Evolutionary conservation across 2,329 filamentous ascomycete genomes (phyloP).

Genomic region (Fonsecaea nubica): DNA sequence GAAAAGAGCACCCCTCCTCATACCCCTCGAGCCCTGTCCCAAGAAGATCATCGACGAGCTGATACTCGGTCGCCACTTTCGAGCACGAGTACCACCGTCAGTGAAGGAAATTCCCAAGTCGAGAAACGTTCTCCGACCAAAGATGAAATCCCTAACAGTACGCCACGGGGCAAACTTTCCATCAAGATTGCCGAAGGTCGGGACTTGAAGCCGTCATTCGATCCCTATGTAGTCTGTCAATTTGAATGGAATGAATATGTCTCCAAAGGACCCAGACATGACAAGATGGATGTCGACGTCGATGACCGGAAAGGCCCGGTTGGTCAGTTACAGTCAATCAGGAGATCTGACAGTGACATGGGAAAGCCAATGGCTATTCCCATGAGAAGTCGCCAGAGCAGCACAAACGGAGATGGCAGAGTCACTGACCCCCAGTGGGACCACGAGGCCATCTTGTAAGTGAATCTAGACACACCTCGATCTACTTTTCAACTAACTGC

Average conservation of each 20-base stretch:
- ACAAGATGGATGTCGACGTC: conserved; percentile 65
- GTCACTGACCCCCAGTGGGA: conserved; percentile 93
- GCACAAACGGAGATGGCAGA: conserved; percentile 80
- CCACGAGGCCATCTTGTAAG: conserved; percentile 93
- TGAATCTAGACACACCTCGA: conserved; percentile 37
- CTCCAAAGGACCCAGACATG: conserved; percentile 77
- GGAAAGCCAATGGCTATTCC: conserved; percentile 91
- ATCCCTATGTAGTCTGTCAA: conserved; percentile 94
- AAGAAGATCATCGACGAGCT: conserved; percentile 56
- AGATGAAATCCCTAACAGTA: conserved; percentile 64
- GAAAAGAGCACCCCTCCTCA: conserved; percentile 92
- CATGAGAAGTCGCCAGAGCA: conserved; percentile 95
- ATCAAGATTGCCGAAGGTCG: conserved; percentile 88
- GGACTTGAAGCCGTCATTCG: conserved; percentile 78
- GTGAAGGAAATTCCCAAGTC: conserved; percentile 38
- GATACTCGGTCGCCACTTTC: conserved; percentile 37
- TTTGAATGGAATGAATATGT: conserved; percentile 98
- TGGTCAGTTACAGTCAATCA: conserved; percentile 60
- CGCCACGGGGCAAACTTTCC: conserved; percentile 83
- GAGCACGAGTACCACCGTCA: conserved; percentile 35
- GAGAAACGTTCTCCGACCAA: conserved; percentile 24
- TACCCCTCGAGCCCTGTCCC: conserved; percentile 84
- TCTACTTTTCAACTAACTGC: conserved; percentile 41
- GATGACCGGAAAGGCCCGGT: conserved; percentile 64
- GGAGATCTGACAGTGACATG: conserved; percentile 78